phyloP scores from a whole-genome alignment of 768 basidiomycete genomes.

The Lanmaoa pseudosensibilis region DNA sequence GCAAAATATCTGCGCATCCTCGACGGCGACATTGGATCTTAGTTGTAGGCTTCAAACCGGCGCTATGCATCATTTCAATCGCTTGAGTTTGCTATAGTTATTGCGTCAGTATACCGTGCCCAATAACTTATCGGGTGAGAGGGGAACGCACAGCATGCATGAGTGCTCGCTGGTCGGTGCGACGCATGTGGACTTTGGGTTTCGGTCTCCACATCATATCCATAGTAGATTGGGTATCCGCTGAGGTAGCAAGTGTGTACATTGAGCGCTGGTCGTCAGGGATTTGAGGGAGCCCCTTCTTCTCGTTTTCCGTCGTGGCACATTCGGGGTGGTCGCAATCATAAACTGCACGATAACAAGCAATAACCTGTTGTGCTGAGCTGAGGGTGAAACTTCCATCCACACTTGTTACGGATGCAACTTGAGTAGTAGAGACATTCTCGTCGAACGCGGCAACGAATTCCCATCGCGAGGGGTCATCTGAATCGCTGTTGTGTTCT shows the following conservation, averaged over 20 bases:
- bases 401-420: neutral
- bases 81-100: constrained; percentile 25
- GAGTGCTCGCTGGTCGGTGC: constrained; percentile 38
- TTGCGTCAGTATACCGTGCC: neutral
- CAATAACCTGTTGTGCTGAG: constrained; percentile 23
- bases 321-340: neutral
- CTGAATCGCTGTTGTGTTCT: constrained; percentile 10
- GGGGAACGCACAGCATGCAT: constrained; percentile 39
- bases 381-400: constrained; percentile 13
- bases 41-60: constrained; percentile 31
- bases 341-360: constrained; percentile 19
- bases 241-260: constrained; percentile 22
- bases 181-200: constrained; percentile 36
- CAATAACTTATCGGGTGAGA: neutral
- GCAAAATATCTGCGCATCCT: constrained; percentile 46
- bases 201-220: constrained; percentile 35
- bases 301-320: constrained; percentile 3
- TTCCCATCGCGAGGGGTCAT: constrained; percentile 12
- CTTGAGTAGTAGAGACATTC: neutral
- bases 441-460: constrained; percentile 3
- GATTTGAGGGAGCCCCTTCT: constrained; percentile 18
- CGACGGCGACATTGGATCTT: constrained; percentile 44
- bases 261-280: constrained; percentile 29
- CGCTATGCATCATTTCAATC: constrained; percentile 26
- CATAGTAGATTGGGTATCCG: constrained; percentile 18